A percentile compares a stretch with the other conserved stretches of the same genome.
phyloP scores from a whole-genome alignment of 2,329 filamentous ascomycete species.

The Xylariaceae sp. region DNA sequence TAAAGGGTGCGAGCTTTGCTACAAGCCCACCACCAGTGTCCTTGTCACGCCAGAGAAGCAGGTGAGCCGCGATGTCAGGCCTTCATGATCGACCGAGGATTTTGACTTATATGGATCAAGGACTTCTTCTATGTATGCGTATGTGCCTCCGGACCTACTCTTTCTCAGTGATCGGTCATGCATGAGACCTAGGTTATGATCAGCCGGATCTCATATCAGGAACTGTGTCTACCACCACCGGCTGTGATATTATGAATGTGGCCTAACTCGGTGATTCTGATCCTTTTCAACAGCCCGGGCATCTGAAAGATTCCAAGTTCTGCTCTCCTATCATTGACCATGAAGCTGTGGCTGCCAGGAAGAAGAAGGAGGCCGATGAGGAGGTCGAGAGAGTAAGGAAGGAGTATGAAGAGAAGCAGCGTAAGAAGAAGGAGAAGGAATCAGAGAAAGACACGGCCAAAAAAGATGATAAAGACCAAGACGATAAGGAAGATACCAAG shows the following conservation, averaged over 20 bases:
- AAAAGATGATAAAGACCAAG: constrained; percentile 39
- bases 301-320: constrained; percentile 80
- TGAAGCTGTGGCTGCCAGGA: constrained; percentile 58
- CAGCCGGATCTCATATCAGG: too few relatives aligned
- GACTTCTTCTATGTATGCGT: constrained; percentile 90
- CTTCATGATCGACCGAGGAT: too few relatives aligned
- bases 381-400: constrained; percentile 64
- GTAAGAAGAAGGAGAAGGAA: constrained; percentile 64
- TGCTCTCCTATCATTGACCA: constrained; percentile 71
- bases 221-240: too few relatives aligned
- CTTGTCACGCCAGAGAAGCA: constrained; percentile 86
- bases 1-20: constrained; percentile 87
- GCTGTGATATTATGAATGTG: too few relatives aligned
- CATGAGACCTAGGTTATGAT: too few relatives aligned
- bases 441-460: constrained; percentile 51
- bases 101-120: constrained; percentile 25
- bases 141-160: too few relatives aligned
- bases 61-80: constrained; percentile 41
- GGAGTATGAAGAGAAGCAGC: constrained; percentile 71
- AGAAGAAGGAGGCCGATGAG: constrained; percentile 61
- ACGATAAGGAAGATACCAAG: constrained; percentile 37
- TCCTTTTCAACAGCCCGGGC: constrained; percentile 55
- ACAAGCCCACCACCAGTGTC: constrained; percentile 81
- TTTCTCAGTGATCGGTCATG: too few relatives aligned
- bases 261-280: too few relatives aligned